Conservation (phyloP, 495 filamentous ascomycete genomes). For the Choiromyces venosus region DNA sequence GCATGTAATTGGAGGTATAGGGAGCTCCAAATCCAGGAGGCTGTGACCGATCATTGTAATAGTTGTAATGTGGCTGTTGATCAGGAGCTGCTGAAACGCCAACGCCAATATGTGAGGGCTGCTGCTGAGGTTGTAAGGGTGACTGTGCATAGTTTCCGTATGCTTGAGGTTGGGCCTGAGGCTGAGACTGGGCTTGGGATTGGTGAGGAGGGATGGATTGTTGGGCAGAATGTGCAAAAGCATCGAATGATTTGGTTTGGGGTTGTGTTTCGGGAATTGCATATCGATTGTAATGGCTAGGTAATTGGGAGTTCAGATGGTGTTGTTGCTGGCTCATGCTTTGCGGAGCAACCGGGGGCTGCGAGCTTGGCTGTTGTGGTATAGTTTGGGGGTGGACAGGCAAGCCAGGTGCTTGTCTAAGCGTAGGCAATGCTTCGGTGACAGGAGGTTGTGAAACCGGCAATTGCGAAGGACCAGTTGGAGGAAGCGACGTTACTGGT, state of each 20-base stretch:
- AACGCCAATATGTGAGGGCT: constrained; percentile 59
- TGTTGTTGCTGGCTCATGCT: constrained; percentile 43
- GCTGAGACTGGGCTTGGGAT: constrained; percentile 55
- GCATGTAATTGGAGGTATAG: constrained; percentile 61
- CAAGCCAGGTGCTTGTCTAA: constrained; percentile 63
- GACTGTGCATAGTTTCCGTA: constrained; percentile 72
- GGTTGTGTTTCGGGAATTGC: constrained; percentile 55
- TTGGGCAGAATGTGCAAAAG: constrained; percentile 81
- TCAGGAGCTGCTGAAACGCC: constrained; percentile 52
- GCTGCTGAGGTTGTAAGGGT: constrained; percentile 78
- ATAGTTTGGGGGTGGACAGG: constrained; percentile 59
- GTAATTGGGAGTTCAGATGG: constrained; percentile 41
- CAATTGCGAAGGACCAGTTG: constrained; percentile 51
- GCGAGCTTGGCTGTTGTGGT: constrained; percentile 36
- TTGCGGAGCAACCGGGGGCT: constrained; percentile 50
- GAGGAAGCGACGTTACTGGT: constrained; percentile 84
- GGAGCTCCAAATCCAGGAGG: constrained; percentile 48
- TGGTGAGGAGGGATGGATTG: constrained; percentile 50
- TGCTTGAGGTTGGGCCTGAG: constrained; percentile 53
- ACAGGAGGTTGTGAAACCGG: constrained; percentile 51
- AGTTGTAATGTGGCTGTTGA: constrained; percentile 69
- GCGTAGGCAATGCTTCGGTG: constrained; percentile 57
- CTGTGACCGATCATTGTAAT: constrained; percentile 53
- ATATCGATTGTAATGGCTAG: constrained; percentile 66
- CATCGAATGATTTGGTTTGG: constrained; percentile 76